Percentiles rank a stretch among this genome's conserved stretches.
Conservation (phyloP, 2,329 filamentous ascomycete genomes). For the Arachnomyces sp. region DNA sequence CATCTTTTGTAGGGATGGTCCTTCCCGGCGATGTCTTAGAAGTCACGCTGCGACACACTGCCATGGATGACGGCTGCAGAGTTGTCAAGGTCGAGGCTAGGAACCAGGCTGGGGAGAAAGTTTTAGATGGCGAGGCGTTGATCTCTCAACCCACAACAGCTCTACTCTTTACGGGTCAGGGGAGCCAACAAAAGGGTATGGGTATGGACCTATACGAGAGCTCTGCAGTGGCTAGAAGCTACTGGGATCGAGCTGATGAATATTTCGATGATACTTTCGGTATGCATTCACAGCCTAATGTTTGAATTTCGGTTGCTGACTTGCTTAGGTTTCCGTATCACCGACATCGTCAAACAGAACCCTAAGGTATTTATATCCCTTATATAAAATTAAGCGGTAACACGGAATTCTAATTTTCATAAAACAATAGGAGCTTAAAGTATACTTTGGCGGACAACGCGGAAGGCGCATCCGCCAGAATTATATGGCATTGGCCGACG, state of each 20-base stretch:
- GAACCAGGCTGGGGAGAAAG: conserved; percentile 24
- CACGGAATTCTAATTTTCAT: no score
- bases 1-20: conserved; percentile 45
- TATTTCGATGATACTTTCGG: conserved; percentile 27
- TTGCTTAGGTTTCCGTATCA: conserved; percentile 21
- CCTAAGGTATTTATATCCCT: no score
- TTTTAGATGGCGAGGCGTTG: conserved; percentile 22
- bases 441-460: conserved; percentile 30
- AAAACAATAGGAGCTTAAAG: conserved; percentile 24
- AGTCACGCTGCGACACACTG: conserved; percentile 90
- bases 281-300: conserved; percentile 6
- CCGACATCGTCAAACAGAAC: conserved; percentile 31
- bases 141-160: conserved; percentile 26
- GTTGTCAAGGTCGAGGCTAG: conserved; percentile 74
- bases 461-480: conserved; percentile 26
- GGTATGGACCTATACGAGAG: conserved; percentile 36
- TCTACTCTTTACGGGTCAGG: conserved; percentile 36
- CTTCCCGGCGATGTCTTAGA: conserved; percentile 91
- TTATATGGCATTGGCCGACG: conserved; percentile 18
- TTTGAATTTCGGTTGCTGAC: no score
- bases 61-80: conserved; percentile 97
- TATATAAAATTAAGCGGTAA: no score
- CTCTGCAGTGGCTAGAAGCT: conserved; percentile 20
- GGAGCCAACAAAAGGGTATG: conserved; percentile 32
- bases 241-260: conserved; percentile 32